These are phyloP conservation scores for Mycena latifolia DNA, from an alignment of 768 basidiomycete genomes.

Conservation along the genomic window DNA sequence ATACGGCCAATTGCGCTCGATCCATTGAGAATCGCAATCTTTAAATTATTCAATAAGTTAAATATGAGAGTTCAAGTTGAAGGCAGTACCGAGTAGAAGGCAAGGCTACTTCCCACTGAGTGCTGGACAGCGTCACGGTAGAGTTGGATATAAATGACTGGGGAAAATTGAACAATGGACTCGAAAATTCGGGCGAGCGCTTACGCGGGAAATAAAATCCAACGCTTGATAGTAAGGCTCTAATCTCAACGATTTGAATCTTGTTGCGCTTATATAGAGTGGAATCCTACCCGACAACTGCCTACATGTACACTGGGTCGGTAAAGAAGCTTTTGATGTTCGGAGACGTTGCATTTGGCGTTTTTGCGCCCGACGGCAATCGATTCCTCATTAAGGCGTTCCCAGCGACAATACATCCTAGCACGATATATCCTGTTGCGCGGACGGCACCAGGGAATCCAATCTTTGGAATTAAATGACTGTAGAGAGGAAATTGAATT, in stretches of 20 bases:
- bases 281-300: conserved; percentile 43
- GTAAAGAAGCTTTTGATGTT: conserved; percentile 46
- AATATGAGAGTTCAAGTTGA: background rate
- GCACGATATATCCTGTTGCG: conserved; percentile 44
- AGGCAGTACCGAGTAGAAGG: conserved; percentile 40
- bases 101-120: conserved; percentile 32
- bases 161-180: too few relatives aligned
- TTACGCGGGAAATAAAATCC: conserved; percentile 33
- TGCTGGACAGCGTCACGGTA: conserved; percentile 39
- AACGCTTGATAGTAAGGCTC: conserved; percentile 12
- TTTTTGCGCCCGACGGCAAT: conserved; percentile 12
- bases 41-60: background rate
- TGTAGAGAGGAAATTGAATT: conserved; percentile 28
- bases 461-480: conserved; percentile 37
- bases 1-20: conserved; percentile 51
- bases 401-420: conserved; percentile 42
- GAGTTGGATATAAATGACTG: conserved; percentile 32
- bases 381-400: conserved; percentile 44
- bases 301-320: conserved; percentile 45
- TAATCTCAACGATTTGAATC: background rate
- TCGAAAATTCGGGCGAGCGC: background rate
- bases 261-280: background rate
- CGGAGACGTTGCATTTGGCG: conserved; percentile 29
- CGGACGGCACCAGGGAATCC: conserved; percentile 49
- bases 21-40: conserved; percentile 54